Evolutionary conservation across 257 asterid genomes (phyloP), one percentile per base, ranked within the genome.

Genomic region (Solanum sitiens): DNA sequence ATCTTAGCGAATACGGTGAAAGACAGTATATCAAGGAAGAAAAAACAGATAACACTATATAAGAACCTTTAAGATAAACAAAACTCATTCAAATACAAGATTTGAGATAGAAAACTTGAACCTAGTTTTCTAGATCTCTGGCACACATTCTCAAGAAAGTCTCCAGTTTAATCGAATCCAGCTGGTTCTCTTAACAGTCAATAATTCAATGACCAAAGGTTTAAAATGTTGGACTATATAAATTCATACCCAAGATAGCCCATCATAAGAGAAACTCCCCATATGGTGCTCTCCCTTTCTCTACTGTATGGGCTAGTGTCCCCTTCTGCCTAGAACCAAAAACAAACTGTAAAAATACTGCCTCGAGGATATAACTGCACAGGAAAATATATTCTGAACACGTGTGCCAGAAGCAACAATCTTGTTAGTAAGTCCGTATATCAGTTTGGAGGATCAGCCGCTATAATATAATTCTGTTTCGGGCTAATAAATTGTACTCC

Each of bases 251-350:
- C 99, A 86, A 97, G 94, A 96, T 97, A 97, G 85, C 99, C 99
- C 86, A 94, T 68, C 99, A 97, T 97, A 92, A 97, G 92, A 88
- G 98, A 93, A 87, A 97, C 98, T 89, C 99, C 99, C 99, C 99
- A 97, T 85, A 94, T 94, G 59, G 99, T 97, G 95, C 98, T 97
- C 89, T 96, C 99, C 90, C 95, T 91, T 90, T 98, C 99, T 88
- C 91, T 90, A 87, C 89, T 92, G 92, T 93, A 92, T 9, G 98
- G 99, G 90, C 93, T 97, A 90, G 91, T 83, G 88, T 96, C 99
- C 86, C 92, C 96, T 71, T 89, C 98, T 88, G 96, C 96, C 99
- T 97, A 87, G 90, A 92, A 79, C 87, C 83, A 68, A 86, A 80
- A 87, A 89, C 88, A 87, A 71, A 42, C 25, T 15, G 84, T 77